Conservation (phyloP, 768 basidiomycete species). For the Baorangia bicolor region DNA sequence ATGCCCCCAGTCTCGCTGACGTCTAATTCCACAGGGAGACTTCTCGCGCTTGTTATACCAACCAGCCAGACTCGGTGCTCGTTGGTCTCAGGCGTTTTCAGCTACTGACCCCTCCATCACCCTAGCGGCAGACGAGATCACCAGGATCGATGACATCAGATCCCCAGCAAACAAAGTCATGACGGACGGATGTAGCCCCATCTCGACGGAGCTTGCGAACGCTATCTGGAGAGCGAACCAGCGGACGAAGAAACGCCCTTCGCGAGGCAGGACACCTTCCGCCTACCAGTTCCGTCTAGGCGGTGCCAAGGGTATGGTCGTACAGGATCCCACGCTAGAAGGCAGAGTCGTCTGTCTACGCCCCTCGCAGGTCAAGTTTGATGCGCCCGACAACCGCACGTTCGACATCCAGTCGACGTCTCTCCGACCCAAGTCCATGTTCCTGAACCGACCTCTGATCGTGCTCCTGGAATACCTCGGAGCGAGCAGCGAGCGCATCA, state of each 20-base stretch:
- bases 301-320: slow-evolving; percentile 50
- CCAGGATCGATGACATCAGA: slow-evolving; percentile 28
- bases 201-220: slow-evolving; percentile 38
- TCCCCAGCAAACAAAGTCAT: slow-evolving; percentile 35
- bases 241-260: slow-evolving; percentile 21
- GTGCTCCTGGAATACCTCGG: slow-evolving; percentile 47
- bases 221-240: slow-evolving; percentile 39
- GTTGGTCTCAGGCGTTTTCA: slow-evolving; percentile 55
- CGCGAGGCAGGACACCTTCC: slow-evolving; percentile 32
- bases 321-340: slow-evolving; percentile 38
- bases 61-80: slow-evolving; percentile 51
- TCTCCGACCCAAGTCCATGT: slow-evolving; percentile 40
- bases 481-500: slow-evolving; percentile 33
- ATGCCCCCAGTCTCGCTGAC: neutral
- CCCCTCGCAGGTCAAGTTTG: slow-evolving; percentile 50
- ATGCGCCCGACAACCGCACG: slow-evolving; percentile 34
- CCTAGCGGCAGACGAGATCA: slow-evolving; percentile 37
- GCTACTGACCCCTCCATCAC: slow-evolving; percentile 47
- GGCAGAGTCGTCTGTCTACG: slow-evolving; percentile 41
- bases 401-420: slow-evolving; percentile 52
- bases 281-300: slow-evolving; percentile 46
- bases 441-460: slow-evolving; percentile 49
- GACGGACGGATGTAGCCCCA: slow-evolving; percentile 53
- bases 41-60: slow-evolving; percentile 36
- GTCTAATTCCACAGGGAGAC: slow-evolving; percentile 33